phyloP scores from a whole-genome alignment of 805 yeast species.

The Ogataea glucozyma region DNA sequence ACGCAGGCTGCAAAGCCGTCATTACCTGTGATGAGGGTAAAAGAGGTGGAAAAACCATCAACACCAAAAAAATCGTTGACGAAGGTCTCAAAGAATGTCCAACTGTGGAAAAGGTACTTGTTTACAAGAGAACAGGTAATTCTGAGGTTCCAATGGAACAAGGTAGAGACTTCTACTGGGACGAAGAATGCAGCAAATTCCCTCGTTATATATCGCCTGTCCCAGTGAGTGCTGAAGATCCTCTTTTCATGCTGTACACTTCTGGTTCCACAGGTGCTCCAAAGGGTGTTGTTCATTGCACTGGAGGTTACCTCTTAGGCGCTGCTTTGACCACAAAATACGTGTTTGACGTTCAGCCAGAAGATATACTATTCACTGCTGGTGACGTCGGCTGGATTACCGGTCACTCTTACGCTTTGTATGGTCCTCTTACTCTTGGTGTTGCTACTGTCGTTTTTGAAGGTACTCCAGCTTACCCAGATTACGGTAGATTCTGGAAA shows the following conservation, averaged over 20 bases:
- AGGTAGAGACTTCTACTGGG: slow-evolving; percentile 95
- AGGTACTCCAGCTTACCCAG: slow-evolving; percentile 97
- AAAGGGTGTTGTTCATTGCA: slow-evolving; percentile 94
- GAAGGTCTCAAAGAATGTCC: slow-evolving; percentile 82
- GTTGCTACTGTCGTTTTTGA: slow-evolving; percentile 92
- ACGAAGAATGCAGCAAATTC: slow-evolving; percentile 78
- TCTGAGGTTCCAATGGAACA: slow-evolving; percentile 64
- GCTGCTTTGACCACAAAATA: slow-evolving; percentile 90
- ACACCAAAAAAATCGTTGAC: slow-evolving; percentile 92
- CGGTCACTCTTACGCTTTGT: slow-evolving; percentile 93
- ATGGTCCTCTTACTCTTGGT: slow-evolving; percentile 89
- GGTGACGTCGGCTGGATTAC: slow-evolving; percentile 99
- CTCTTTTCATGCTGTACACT: slow-evolving; percentile 91
- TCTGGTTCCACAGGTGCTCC: slow-evolving; percentile 99
- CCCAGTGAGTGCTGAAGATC: slow-evolving; percentile 90
- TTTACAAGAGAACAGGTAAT: slow-evolving; percentile 84
- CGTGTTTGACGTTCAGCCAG: slow-evolving; percentile 88
- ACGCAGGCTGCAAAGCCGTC: slow-evolving; percentile 81
- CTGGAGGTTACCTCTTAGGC: slow-evolving; percentile 93
- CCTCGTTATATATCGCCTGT: slow-evolving; percentile 86
- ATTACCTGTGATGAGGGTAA: slow-evolving; percentile 95
- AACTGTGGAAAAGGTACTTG: slow-evolving; percentile 78
- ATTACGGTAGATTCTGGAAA: slow-evolving; percentile 94
- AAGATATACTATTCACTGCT: slow-evolving; percentile 90
- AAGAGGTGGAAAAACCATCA: slow-evolving; percentile 92